Percentiles rank a stretch among this genome's conserved stretches.
These are phyloP conservation scores for Coelastrella sp. DNA, from an alignment of 139 green algal species.

Conservation along the genomic window DNA sequence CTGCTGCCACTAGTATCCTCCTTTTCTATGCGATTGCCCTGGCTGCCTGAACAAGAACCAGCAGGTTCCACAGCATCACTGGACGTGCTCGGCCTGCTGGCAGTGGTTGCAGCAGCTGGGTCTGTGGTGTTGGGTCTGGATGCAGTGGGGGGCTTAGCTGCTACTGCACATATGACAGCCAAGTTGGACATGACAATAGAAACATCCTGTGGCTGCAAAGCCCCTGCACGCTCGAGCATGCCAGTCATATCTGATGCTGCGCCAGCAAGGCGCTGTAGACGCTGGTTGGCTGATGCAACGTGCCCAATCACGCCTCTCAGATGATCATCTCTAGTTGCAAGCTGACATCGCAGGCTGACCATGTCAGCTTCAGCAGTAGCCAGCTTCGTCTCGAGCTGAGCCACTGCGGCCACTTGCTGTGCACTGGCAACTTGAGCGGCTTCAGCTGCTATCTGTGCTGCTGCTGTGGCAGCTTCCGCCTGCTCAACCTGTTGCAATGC, in stretches of 20 bases:
- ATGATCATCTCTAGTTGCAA: neutral
- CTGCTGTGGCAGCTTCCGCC: neutral
- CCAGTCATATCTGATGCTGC: neutral
- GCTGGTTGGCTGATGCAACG: neutral
- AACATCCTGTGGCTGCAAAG: neutral
- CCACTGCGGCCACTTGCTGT: neutral
- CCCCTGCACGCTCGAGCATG: slow-evolving; percentile 18
- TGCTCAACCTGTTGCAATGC: neutral
- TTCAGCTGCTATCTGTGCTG: slow-evolving; percentile 4
- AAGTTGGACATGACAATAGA: neutral
- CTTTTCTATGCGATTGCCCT: neutral
- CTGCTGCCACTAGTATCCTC: neutral
- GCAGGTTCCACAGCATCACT: neutral
- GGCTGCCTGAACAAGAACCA: neutral
- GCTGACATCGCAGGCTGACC: neutral
- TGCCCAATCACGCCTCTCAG: neutral
- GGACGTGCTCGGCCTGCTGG: neutral
- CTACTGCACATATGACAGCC: neutral
- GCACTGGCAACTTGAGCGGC: slow-evolving; percentile 8
- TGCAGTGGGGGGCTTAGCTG: slow-evolving; percentile 7
- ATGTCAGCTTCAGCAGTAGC: slow-evolving; percentile 22
- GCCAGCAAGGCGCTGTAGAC: slow-evolving; percentile 13
- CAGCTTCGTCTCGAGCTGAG: slow-evolving; percentile 55
- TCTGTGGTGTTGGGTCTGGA: neutral
- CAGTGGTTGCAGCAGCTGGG: neutral